Base-by-base conservation (phyloP, 306 rosid genomes). In the Cucurbita argyrosperma region DNA sequence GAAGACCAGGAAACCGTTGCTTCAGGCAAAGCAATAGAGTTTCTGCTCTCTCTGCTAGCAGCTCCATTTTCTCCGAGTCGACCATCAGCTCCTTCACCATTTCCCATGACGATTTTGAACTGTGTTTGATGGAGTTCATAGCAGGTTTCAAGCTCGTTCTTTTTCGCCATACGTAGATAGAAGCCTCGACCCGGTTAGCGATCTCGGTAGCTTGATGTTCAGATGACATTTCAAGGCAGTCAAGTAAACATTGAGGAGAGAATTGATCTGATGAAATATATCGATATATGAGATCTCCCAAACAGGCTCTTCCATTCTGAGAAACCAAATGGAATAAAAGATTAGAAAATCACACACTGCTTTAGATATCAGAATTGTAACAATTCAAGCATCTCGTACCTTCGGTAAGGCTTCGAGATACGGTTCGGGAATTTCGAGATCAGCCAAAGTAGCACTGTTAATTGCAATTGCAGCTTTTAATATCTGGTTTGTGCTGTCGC, bases 121-220 rank as follows among this genome's bases (percentile, higher is more conserved):
- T 79, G 51, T 83, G 58, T 51, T 90, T 77, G 74, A 83, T 74
- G 4, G 84, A 79, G 76, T 51, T 77, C 68, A 64, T 57, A 14
- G 76, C 72, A 23, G 92, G 91, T 80, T 82, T 88, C 37, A 87
- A 80, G 76, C 78, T 89, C 40, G 80, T 78, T 77, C 58, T 95
- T 79, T 63, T 88, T 30, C 80, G 96, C 94, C 94, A 95, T 54
- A 89, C 79, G 49, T 88, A 85, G 72, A 91, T 76, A 8, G 96
- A 82, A 74, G 97, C 96, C 84, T 95, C 96, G 0, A 87, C 88
- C 76, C 97, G 82, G 72, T 95, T 89, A 3, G 90, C 92, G 26
- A 91, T 89, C 80, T 88, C 99, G 73, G 87, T 84, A 18, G 99
- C 99, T 88, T 91, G 96, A 83, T 91, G 99, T 66, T 95, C 97